Evolutionary conservation across 2,329 filamentous ascomycete genomes (phyloP), one percentile per base, ranked within the genome.

Genomic region (Claviceps lovelessii): DNA sequence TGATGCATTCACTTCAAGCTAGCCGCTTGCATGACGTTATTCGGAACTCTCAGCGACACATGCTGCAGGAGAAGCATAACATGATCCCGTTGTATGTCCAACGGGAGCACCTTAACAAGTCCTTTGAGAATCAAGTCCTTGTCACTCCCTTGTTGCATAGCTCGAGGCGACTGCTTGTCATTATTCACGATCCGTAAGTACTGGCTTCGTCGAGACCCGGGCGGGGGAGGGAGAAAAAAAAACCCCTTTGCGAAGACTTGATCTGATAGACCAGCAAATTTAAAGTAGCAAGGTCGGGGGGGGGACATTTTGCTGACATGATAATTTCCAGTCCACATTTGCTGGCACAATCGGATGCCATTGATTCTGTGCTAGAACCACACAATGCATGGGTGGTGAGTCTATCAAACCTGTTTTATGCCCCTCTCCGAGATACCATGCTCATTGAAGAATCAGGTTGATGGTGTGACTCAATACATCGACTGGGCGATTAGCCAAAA

Each of bases 301-400:
- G 15, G 15, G 15, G 7, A 17, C 13, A 46, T 3, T 7, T 49
- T 52, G 33, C 49, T 53, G 19, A 55, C 37, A 44, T 17, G 51
- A 13, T 4, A n/a, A 23, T 23, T 48, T 46, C 15, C 60, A 63
- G 85, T n/a, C 86, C 86, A 5, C 83, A 87, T 61, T 67, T 90
- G 11, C 73, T 85, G 58, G 85, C 80, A 7, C 77, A 85, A 58
- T 78, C 83, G 11, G 79, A 89, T 66, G 75, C 78, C 1, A 69
- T 84, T n/a, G 86, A 88, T 53, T 86, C 86, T 54, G 80, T 77
- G 41, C 70, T 94, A 5, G 86, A 93, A 60, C 72, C 86, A 1
- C 90, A 96, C 63, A 95, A 96, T 64, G 82, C 86, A 6, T 95
- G 87, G 81, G 75, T 96, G 63, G 90, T 95, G 76, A 71, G 87